Base-by-base conservation (phyloP, 140 eudicot genomes). In the Bidens hawaiensis region DNA sequence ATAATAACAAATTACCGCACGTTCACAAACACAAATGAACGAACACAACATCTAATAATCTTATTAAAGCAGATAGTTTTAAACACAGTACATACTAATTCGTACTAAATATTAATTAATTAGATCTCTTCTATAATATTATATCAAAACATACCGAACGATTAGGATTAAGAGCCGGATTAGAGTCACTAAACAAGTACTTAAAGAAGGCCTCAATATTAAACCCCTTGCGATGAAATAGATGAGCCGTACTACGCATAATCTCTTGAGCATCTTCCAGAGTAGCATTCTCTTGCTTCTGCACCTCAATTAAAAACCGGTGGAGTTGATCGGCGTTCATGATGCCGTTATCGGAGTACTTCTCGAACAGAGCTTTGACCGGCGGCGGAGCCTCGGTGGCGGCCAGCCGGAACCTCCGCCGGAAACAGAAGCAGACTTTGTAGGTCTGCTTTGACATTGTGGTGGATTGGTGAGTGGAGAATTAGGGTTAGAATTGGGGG, bases 361-460 rank as follows among this genome's bases (percentile, higher is more conserved):
- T 64, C 0, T 72, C 72, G 66, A 87, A 91, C 23, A 88, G 9
- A 7, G 67, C 21, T 76, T 74, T 87, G 64, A 91, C 69, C 23
- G 61, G 78, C 21, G 62, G 65, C 60, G 98, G 96, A 33, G 93
- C 85, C 73, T 87, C 96, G 14, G 93, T 57, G 56, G 88, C 89
- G 43, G 81, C 85, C 1, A 87, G 74, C 36, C 73, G 76, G 79
- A 91, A 91, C 54, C 85, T 59, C 33, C 96, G 88, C 60, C 85
- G 86, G 88, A 89, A 87, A 54, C 95, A 87, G 76, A 71, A 88
- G 65, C 95, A 87, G n/a, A 91, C 95, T 27, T 58, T 73, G 78
- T 84, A 91, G 6, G 93, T 78, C 52, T 87, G 94, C 40, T 79
- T 81, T 1, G 83, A 75, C 85, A 77, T 74, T 59, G 54, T 9